Base-by-base conservation (phyloP, 2,329 filamentous ascomycete genomes). In the Pseudocercospora musae region DNA sequence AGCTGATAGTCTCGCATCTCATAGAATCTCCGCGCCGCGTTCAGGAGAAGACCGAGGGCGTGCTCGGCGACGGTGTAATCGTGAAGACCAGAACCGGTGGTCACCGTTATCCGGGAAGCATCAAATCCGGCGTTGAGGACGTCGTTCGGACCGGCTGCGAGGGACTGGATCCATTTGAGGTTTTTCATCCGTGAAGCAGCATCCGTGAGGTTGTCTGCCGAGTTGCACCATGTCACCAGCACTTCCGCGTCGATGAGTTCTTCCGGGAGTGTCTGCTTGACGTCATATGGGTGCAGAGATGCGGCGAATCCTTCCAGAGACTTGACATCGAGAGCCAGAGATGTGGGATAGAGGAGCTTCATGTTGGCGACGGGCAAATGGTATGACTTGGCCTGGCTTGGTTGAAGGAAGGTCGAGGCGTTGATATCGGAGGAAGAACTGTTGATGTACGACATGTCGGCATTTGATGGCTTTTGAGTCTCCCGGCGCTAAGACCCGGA, bases 281-380 rank as follows among this genome's bases (percentile, higher is more conserved):
- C 83, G 69, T 88, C 82, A 78, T 89, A 89, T 15, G 84, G 72
- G 69, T 85, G 79, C n/a, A 88, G 80, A 2, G 79, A 74, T 50
- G 84, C 80, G 53, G 81, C 78, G 78, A 86, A 88, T 70, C 85
- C 86, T 68, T 87, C 76, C 62, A 88, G 79, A 71, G 76, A 78
- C 64, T 79, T 66, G 62, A 81, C 70, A 77, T 88, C 81, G 73
- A 88, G 81, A 58, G 77, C 78, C 65, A 88, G 80, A 2, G 85
- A 87, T 59, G 84, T 88, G 56, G 86, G 86, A 77, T 88, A 88
- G 66, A 88, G 84, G 67, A 89, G 83, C 78, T 89, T 89, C 85
- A 85, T 85, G 57, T 59, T 77, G 70, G 68, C 20, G 13, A 3
- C 13, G 4, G 10, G 2, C 7, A 6, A 20, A 9, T 52, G 11